Evolutionary conservation across 306 rosid genomes (phyloP).

Genomic region (Hippophae gyantsensis): DNA sequence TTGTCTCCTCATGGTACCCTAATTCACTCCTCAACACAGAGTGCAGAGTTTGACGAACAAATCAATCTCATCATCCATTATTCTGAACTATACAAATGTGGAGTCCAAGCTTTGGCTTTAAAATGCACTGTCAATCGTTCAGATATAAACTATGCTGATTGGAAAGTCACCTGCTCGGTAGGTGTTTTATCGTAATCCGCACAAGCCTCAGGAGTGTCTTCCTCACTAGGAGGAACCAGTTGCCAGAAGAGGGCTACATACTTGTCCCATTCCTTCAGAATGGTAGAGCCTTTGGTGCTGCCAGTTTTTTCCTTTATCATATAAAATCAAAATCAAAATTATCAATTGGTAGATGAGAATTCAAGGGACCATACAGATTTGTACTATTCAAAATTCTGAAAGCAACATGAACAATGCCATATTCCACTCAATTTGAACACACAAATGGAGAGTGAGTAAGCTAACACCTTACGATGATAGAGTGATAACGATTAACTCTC

Average conservation of each 20-base stretch:
- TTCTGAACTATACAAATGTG: constrained; percentile 22
- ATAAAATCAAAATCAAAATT: not conserved
- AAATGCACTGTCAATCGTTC: not conserved
- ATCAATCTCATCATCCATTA: constrained; percentile 9
- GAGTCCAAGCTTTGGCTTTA: constrained; percentile 3
- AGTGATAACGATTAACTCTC: too few relatives aligned
- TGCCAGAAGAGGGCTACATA: constrained; percentile 88
- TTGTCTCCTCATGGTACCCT: too few relatives aligned
- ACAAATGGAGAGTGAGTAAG: too few relatives aligned
- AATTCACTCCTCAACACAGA: not conserved
- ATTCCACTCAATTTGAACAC: not conserved
- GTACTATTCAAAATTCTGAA: not conserved
- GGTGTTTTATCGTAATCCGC: constrained; percentile 51
- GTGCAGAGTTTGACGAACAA: constrained; percentile 10
- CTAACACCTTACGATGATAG: too few relatives aligned
- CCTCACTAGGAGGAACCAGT: constrained; percentile 97
- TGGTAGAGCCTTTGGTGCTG: constrained; percentile 65
- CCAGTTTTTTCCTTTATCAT: constrained; percentile 82
- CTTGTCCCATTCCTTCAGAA: constrained; percentile 78
- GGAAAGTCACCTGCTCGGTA: constrained; percentile 57
- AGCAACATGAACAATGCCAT: not conserved
- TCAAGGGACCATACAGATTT: not conserved
- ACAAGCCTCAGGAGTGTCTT: constrained; percentile 93
- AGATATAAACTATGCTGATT: constrained; percentile 52
- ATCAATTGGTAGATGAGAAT: not conserved